Evolutionary conservation across 331 rosid genomes (phyloP).

Genomic region (Cucumis variabilis): DNA sequence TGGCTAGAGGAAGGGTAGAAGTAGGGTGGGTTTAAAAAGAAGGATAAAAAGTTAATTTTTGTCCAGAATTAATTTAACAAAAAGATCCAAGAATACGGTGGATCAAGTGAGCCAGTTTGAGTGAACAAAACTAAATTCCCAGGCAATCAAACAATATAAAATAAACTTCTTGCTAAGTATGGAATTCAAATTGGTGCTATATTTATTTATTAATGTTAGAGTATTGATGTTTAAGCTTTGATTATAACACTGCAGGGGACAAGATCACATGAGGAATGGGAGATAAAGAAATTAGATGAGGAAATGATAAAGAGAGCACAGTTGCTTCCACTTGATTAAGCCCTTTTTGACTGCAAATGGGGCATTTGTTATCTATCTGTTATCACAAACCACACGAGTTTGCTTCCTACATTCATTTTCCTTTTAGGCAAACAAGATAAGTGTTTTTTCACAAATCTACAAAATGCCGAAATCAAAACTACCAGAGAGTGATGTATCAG

Average conservation of each 20-base stretch:
- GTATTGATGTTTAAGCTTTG: slow-evolving; percentile 15
- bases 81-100: not conserved
- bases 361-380: not conserved
- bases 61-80: slow-evolving; percentile 6
- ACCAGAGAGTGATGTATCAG: slow-evolving; percentile 15
- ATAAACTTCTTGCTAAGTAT: slow-evolving; percentile 8
- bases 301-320: slow-evolving; percentile 30
- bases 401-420: slow-evolving; percentile 27
- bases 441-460: slow-evolving; percentile 3
- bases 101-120: not conserved
- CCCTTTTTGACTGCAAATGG: slow-evolving; percentile 35
- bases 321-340: slow-evolving; percentile 31
- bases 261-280: slow-evolving; percentile 25
- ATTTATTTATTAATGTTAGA: not conserved
- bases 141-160: not conserved
- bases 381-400: slow-evolving; percentile 30
- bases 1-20: slow-evolving; percentile 9
- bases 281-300: slow-evolving; percentile 25
- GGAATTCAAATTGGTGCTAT: not conserved
- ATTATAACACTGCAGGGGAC: slow-evolving; percentile 30
- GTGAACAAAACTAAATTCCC: not conserved
- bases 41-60: not conserved
- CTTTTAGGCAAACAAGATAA: slow-evolving; percentile 19
- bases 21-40: not conserved
- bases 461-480: slow-evolving; percentile 18